These are phyloP conservation scores for Juglanconis oblonga DNA, from an alignment of 2,329 filamentous ascomycete species.

Conservation along the genomic window DNA sequence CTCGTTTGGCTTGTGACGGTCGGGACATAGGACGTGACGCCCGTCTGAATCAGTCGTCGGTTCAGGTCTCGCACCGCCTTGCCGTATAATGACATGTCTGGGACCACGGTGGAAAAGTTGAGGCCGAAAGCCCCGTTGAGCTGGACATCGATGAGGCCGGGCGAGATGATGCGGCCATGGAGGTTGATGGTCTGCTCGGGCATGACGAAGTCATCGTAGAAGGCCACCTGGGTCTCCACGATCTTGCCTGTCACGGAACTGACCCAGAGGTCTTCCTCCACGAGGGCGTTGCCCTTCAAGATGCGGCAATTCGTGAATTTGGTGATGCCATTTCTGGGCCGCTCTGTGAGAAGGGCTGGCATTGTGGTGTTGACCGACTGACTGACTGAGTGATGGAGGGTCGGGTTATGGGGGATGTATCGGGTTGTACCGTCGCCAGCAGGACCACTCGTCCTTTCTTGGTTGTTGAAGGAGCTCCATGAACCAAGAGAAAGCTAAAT, in stretches of 20 bases:
- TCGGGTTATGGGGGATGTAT: neutral
- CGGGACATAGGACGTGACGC: constrained; percentile 81
- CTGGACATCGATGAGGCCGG: constrained; percentile 87
- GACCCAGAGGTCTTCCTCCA: constrained; percentile 84
- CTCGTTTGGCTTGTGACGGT: constrained; percentile 76
- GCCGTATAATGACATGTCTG: constrained; percentile 63
- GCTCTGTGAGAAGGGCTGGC: constrained; percentile 43
- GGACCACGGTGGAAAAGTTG: constrained; percentile 76
- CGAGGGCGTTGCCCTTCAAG: constrained; percentile 63
- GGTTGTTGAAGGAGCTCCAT: constrained; percentile 5
- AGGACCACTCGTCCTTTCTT: constrained; percentile 8
- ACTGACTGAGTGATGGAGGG: neutral
- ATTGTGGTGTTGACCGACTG: constrained; percentile 35
- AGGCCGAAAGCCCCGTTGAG: constrained; percentile 91
- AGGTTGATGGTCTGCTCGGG: constrained; percentile 78
- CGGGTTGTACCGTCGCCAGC: neutral
- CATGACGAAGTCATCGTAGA: constrained; percentile 65
- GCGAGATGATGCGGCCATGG: constrained; percentile 76
- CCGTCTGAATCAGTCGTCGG: constrained; percentile 66
- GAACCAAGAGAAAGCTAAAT: neutral
- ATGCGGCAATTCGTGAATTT: constrained; percentile 89
- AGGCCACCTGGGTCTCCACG: constrained; percentile 64
- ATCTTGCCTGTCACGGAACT: constrained; percentile 80
- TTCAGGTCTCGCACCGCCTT: constrained; percentile 69
- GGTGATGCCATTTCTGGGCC: constrained; percentile 59